Evolutionary conservation across 1,284 basidiomycete genomes (phyloP).

Genomic region (Cutaneotrichosporon dermatis): DNA sequence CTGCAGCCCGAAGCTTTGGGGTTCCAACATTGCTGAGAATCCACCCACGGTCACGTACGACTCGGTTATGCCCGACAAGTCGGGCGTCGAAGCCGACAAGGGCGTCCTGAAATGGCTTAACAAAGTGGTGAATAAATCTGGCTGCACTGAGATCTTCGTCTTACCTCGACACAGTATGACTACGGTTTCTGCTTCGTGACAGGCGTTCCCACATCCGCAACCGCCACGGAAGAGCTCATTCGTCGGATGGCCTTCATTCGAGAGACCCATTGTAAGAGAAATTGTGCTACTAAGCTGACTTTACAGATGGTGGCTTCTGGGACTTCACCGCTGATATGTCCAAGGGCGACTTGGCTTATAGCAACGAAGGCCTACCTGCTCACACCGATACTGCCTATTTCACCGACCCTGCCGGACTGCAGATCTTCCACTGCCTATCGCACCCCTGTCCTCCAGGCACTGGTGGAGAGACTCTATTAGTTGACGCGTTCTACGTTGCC

Average conservation of each 20-base stretch:
- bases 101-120: constrained; percentile 77
- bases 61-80: constrained; percentile 59
- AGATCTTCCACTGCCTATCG: constrained; percentile 89
- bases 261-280: constrained; percentile 74
- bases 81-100: constrained; percentile 47
- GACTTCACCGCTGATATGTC: constrained; percentile 90
- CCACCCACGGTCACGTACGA: constrained; percentile 74
- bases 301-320: constrained; percentile 85
- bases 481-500: constrained; percentile 91
- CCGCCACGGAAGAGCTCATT: constrained; percentile 77
- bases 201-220: constrained; percentile 72
- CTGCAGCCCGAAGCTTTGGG: constrained; percentile 72
- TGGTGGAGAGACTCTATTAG: constrained; percentile 83
- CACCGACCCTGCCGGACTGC: constrained; percentile 86
- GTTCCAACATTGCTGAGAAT: constrained; percentile 65
- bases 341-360: constrained; percentile 86
- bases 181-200: constrained; percentile 88
- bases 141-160: too few species aligned
- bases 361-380: constrained; percentile 76
- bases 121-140: constrained; percentile 60
- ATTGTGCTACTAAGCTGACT: not conserved
- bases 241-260: constrained; percentile 80
- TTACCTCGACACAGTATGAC: constrained; percentile 55
- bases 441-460: constrained; percentile 64
- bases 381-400: constrained; percentile 97